phyloP scores from a whole-genome alignment of 2,329 filamentous ascomycete species.

The Coniella vitis region DNA sequence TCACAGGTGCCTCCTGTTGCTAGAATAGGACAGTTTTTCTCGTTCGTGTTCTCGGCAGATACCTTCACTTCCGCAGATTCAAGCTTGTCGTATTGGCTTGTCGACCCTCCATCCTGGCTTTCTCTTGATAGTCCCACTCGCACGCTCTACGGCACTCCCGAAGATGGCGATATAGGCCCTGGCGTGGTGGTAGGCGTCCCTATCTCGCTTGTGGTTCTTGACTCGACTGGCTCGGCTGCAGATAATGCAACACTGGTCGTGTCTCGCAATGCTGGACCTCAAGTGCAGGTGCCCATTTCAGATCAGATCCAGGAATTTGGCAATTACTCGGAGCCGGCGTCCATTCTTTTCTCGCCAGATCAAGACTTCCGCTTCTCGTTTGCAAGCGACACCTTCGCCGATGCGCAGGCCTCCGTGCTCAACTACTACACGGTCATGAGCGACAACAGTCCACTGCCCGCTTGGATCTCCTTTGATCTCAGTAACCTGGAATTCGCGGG shows the following conservation, averaged over 20 bases:
- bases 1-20: slow-evolving; percentile 78
- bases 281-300: slow-evolving; percentile 47
- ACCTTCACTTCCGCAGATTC: slow-evolving; percentile 58
- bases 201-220: slow-evolving; percentile 64
- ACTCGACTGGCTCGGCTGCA: slow-evolving; percentile 54
- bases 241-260: slow-evolving; percentile 67
- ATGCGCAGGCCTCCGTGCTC: slow-evolving; percentile 39
- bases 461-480: slow-evolving; percentile 74
- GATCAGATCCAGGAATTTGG: slow-evolving; percentile 53
- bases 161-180: slow-evolving; percentile 37
- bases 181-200: slow-evolving; percentile 50
- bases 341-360: slow-evolving; percentile 49
- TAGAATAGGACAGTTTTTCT: slow-evolving; percentile 58
- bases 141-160: slow-evolving; percentile 65
- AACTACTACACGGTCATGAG: slow-evolving; percentile 72
- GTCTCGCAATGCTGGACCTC: slow-evolving; percentile 49
- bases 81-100: slow-evolving; percentile 59
- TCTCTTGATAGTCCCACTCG: slow-evolving; percentile 58
- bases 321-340: slow-evolving; percentile 51
- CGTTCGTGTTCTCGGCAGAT: slow-evolving; percentile 62
- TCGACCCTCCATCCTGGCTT: slow-evolving; percentile 65
- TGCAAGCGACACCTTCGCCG: slow-evolving; percentile 55
- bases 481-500: slow-evolving; percentile 61
- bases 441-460: slow-evolving; percentile 75
- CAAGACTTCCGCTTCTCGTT: slow-evolving; percentile 48